Percentiles rank a stretch among this genome's conserved stretches.
Evolutionary conservation across 2,329 filamentous ascomycete genomes (phyloP).

Genomic region (Penicillium sp.): DNA sequence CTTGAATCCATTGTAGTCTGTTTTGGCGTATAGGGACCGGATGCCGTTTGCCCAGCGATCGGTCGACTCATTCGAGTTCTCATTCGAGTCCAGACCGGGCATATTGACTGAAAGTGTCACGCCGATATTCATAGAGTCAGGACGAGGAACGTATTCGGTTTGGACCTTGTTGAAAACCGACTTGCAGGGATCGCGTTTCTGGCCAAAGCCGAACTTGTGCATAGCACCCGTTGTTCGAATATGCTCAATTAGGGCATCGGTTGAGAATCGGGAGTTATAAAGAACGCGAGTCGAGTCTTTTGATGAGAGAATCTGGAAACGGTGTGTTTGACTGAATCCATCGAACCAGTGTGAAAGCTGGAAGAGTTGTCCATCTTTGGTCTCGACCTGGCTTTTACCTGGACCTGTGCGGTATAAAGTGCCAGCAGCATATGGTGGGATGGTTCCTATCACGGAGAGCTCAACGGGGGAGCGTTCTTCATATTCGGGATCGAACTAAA

Average conservation of each 20-base stretch:
- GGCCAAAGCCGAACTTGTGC: constrained; percentile 60
- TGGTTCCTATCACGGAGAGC: constrained; percentile 58
- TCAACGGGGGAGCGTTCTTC: constrained; percentile 62
- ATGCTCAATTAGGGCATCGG: constrained; percentile 57
- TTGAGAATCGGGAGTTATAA: constrained; percentile 67
- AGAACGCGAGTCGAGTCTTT: constrained; percentile 47
- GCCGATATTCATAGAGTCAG: constrained; percentile 57
- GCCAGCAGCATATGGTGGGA: constrained; percentile 67
- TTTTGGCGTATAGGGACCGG: constrained; percentile 55
- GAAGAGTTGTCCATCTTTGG: constrained; percentile 54
- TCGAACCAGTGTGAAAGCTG: constrained; percentile 75
- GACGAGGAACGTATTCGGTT: constrained; percentile 36
- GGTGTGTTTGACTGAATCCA: constrained; percentile 64
- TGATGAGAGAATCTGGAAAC: constrained; percentile 60
- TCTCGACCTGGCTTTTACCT: constrained; percentile 59
- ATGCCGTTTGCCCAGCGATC: constrained; percentile 33
- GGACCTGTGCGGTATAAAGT: constrained; percentile 70
- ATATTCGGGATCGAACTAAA: constrained; percentile 61
- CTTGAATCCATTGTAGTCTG: constrained; percentile 55
- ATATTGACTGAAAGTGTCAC: constrained; percentile 63
- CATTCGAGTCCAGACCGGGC: constrained; percentile 50
- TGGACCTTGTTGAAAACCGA: constrained; percentile 64
- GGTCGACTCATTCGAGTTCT: constrained; percentile 15
- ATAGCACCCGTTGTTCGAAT: constrained; percentile 57
- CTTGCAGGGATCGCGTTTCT: constrained; percentile 68